Evolutionary conservation across 1,284 basidiomycete genomes (phyloP), one percentile per base, ranked within the genome.

Genomic region (Polyporus tsugae): DNA sequence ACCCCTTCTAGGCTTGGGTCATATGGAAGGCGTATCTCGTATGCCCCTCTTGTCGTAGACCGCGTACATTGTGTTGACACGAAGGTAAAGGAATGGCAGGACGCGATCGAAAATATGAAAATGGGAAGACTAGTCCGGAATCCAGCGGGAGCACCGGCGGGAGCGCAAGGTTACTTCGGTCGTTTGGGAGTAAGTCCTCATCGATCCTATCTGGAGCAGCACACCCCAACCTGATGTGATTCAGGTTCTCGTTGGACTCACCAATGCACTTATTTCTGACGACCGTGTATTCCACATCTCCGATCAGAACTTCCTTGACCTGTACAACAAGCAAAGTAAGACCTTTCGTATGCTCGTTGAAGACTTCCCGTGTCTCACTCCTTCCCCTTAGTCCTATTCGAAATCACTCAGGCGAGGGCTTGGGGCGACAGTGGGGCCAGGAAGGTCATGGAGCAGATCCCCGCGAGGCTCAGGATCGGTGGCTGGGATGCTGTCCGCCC

Each of bases 401-500:
- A 82, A 73, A 69, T 67, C 6, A 62, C 74, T 33, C 49, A 73
- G n/a, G 64, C 62, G 10, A 70, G 76, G 13, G 82, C 80, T 13
- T 83, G 81, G 80, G 63, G 67, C 0, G 67, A 74, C 11, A 77
- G 71, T 19, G 78, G 79, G 15, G 71, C 79, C 0, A 76, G 77
- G 35, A 46, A 69, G 3, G 73, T 84, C 15, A 80, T 78, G 25
- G 75, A 77, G 49, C 77, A 82, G 52, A 78, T 78, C 13, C 75
- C 75, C 7, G 68, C 78, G 66, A 78, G 81, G 2, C 72, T 84
- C 29, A 72, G 73, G 22, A 64, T 61, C 2, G 71, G 80, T 62
- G 83, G 82, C 0, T 85, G 84, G 83, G 70, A 77, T 25, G 66
- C 70, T n/a, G 78, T 82, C 60, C 80, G 82, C 17, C 75, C 75